These are phyloP conservation scores for Tinospora cordifolia DNA, from an alignment of 164 flowering plant species.

Conservation along the genomic window DNA sequence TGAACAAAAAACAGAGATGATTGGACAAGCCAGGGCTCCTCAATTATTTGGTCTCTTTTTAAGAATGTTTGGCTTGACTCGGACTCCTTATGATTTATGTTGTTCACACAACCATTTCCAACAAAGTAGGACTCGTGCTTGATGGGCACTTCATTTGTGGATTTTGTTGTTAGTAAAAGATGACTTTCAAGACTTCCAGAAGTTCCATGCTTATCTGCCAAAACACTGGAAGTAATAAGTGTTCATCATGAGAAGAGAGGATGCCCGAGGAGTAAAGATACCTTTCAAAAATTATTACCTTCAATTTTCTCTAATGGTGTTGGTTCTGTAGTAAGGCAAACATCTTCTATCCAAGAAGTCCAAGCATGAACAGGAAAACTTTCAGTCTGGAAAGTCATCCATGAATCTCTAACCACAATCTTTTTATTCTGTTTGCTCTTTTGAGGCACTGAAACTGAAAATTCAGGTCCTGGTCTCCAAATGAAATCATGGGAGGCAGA, in stretches of 20 bases:
- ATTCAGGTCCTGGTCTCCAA: conserved; percentile 67
- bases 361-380: conserved; percentile 28
- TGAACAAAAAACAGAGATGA: conserved; percentile 23
- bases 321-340: conserved; percentile 15
- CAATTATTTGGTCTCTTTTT: conserved; percentile 50
- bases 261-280: background rate
- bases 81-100: conserved; percentile 11
- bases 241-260: conserved; percentile 44
- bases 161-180: conserved; percentile 18
- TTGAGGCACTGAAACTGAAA: conserved; percentile 44
- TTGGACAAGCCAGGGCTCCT: conserved; percentile 83
- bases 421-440: conserved; percentile 24
- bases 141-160: conserved; percentile 16
- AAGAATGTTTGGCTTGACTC: conserved; percentile 17
- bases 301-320: conserved; percentile 13
- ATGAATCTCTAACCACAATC: conserved; percentile 49
- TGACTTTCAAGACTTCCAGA: conserved; percentile 22
- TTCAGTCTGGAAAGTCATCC: conserved; percentile 34
- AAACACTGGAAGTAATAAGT: conserved; percentile 85
- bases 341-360: conserved; percentile 60
- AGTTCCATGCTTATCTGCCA: conserved; percentile 56
- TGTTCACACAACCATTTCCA: conserved; percentile 14
- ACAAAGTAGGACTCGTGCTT: conserved; percentile 15
- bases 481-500: conserved; percentile 40
- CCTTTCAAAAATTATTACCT: conserved; percentile 35